Evolutionary conservation across 129 eudicot species (phyloP).

Genomic region (Saussurea involucrata): DNA sequence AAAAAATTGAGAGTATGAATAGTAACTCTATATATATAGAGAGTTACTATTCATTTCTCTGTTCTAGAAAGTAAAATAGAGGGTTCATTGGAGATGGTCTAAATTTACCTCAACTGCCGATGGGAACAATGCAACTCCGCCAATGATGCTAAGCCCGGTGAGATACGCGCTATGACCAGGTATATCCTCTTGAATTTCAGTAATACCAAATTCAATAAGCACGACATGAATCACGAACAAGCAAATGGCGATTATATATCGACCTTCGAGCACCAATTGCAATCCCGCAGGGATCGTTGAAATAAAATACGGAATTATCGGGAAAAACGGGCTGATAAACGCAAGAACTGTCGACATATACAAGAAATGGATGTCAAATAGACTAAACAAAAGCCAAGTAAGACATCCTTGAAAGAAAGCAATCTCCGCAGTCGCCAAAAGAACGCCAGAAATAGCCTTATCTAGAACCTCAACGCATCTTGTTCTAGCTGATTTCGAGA

Average conservation of each 20-base stretch:
- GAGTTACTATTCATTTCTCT: too few relatives aligned
- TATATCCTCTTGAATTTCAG: constrained; percentile 75
- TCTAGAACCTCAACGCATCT: constrained; percentile 92
- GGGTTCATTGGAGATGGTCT: too few relatives aligned
- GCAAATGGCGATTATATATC: constrained; percentile 60
- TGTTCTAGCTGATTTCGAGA: constrained; percentile 53
- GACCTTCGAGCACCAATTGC: constrained; percentile 80
- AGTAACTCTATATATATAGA: too few relatives aligned
- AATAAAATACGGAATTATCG: constrained; percentile 71
- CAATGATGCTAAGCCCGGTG: constrained; percentile 94
- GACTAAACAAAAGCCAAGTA: constrained; percentile 90
- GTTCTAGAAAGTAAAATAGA: too few relatives aligned
- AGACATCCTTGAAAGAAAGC: constrained; percentile 93
- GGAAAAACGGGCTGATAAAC: constrained; percentile 79
- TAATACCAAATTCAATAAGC: constrained; percentile 74
- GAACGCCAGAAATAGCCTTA: constrained; percentile 79
- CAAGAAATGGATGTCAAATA: constrained; percentile 76
- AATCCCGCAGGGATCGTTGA: constrained; percentile 68
- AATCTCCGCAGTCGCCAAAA: constrained; percentile 82
- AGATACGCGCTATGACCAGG: constrained; percentile 87
- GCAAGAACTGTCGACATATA: constrained; percentile 84
- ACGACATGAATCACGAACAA: constrained; percentile 62
- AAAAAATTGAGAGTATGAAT: too few relatives aligned
- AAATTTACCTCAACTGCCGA: constrained; percentile 88
- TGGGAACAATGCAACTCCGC: constrained; percentile 89